phyloP scores from a whole-genome alignment of 305 asterid species.

The Ilex paraguariensis region DNA sequence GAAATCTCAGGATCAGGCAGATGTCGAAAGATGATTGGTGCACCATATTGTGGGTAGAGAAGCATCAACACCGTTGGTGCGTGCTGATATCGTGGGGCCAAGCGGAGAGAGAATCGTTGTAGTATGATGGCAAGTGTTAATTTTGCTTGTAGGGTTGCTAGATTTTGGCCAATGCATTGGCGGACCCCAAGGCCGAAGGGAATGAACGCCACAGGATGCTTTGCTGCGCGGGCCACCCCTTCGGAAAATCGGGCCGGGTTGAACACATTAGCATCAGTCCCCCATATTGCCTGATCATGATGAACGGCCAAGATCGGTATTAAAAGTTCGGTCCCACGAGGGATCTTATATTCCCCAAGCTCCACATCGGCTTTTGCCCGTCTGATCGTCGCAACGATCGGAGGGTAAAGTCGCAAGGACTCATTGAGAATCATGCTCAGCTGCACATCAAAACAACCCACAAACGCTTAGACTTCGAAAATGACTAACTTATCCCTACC shows the following conservation, averaged over 20 bases:
- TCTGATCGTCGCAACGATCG: slow-evolving; percentile 48
- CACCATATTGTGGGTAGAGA: slow-evolving; percentile 61
- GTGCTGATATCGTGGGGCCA: slow-evolving; percentile 61
- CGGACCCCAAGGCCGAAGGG: slow-evolving; percentile 75
- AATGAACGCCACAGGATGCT: slow-evolving; percentile 45
- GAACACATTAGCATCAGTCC: slow-evolving; percentile 51
- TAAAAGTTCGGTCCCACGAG: slow-evolving; percentile 52
- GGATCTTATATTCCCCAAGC: slow-evolving; percentile 49
- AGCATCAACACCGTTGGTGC: slow-evolving; percentile 56
- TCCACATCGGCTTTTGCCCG: slow-evolving; percentile 49
- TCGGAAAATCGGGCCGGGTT: slow-evolving; percentile 58
- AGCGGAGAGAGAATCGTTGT: slow-evolving; percentile 36
- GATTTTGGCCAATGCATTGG: slow-evolving; percentile 58
- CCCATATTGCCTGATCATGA: slow-evolving; percentile 61
- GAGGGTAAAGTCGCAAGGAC: slow-evolving; percentile 59
- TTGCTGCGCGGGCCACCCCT: slow-evolving; percentile 59
- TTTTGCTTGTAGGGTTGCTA: slow-evolving; percentile 65
- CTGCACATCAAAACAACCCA: slow-evolving; percentile 19
- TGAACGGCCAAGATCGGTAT: slow-evolving; percentile 55
- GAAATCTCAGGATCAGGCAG: slow-evolving; percentile 10
- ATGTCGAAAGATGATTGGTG: slow-evolving; percentile 30
- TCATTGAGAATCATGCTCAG: slow-evolving; percentile 64
- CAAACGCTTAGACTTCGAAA: not conserved
- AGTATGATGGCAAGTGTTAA: slow-evolving; percentile 47
- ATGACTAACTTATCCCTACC: too few relatives aligned